These are phyloP conservation scores for Penicillium verhagenii DNA, from an alignment of 495 filamentous ascomycete genomes.

Conservation along the genomic window DNA sequence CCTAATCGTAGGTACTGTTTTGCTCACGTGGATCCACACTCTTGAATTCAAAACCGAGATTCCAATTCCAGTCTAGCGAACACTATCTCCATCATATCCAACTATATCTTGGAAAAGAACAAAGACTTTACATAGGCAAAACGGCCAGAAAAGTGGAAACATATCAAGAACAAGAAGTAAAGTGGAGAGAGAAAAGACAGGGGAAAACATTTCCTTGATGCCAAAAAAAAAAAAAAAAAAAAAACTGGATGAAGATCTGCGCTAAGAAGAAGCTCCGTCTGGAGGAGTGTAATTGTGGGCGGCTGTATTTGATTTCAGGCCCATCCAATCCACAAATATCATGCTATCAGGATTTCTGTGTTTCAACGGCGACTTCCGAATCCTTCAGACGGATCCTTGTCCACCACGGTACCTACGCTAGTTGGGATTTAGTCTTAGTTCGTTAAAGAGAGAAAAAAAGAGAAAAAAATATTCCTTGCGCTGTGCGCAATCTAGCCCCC, in stretches of 20 bases:
- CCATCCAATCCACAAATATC: background rate
- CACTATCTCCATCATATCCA: background rate
- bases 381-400: background rate
- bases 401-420: constrained; percentile 1
- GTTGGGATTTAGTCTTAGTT: background rate
- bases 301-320: too few species aligned
- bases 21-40: background rate
- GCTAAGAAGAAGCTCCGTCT: too few species aligned
- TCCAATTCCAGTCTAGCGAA: background rate
- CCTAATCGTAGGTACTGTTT: background rate
- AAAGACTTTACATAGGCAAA: background rate
- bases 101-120: background rate
- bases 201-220: background rate
- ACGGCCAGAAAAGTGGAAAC: background rate
- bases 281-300: too few species aligned
- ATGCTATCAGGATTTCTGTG: background rate
- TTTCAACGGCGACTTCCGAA: constrained; percentile 4
- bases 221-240: background rate
- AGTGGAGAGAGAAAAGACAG: background rate
- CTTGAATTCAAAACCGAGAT: background rate
- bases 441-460: too few species aligned
- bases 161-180: background rate
- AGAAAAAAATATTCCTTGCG: too few species aligned
- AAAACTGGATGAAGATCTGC: background rate
- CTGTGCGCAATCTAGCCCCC: too few species aligned